Evolutionary conservation across 176 grass and related monocot genomes (phyloP), one percentile per base, ranked within the genome.

Genomic region (Ampelocalamus luodianensis): DNA sequence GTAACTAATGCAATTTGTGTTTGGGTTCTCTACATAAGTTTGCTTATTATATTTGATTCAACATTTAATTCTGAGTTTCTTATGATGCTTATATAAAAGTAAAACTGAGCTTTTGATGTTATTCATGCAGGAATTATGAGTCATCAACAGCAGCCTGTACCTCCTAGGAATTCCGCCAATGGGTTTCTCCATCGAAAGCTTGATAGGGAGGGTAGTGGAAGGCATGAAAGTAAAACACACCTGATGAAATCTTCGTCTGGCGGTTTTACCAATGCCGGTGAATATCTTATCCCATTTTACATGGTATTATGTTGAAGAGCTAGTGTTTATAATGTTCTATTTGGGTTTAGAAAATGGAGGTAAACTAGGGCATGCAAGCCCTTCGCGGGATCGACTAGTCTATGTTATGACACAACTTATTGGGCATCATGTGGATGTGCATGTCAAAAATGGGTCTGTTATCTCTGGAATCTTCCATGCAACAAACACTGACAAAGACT

Each of bases 391-490:
- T 85, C 91, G 96, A 59, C 76, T 99, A 60, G 89, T 91, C 58
- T 99, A 94, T 89, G 86, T 91, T 48, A 68, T 89, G 72, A 88
- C 93, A 43, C 88, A 85, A 72, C 86, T 99, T 89, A 90, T 92
- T 45, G 97, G 97, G 36, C 88, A 92, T 71, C 88, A 58, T 76
- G 97, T 96, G 40, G 93, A 99, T 16, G 93, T 99, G 44, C 93
- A 91, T 88, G 90, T 96, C 40, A 96, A 99, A 85, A 96, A 99
- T 84, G 97, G 97, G 7, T 96, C 97, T 79, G 44, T 99, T 74
- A 88, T 99, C 76, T 99, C 97, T 79, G 97, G 96, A 87, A 99
- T 99, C 72, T 94, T 99, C 70, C 90, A 99, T 72, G 90, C 90
- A 86, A 81, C 97, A 63, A 92, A 92, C 91, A 86, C 84, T 36